These are phyloP conservation scores for Claviceps maximensis DNA, from an alignment of 2,329 filamentous ascomycete species.

Conservation along the genomic window DNA sequence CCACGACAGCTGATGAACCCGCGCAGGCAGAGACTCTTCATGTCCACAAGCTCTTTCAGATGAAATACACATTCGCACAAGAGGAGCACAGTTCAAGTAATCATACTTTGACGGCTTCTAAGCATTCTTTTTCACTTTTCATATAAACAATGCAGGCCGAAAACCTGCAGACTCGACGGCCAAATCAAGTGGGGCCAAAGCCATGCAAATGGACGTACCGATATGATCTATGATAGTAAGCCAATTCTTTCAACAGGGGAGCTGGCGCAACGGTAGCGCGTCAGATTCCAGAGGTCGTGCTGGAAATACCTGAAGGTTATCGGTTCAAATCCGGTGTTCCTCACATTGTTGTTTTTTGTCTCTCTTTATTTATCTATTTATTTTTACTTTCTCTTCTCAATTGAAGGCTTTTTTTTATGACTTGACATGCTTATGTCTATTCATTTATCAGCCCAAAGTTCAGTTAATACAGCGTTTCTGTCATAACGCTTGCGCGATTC, in stretches of 20 bases:
- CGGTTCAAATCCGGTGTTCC: conserved; percentile 9
- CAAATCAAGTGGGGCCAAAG: background rate
- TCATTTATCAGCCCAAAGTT: too few species aligned
- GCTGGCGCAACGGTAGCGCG: conserved; percentile 9
- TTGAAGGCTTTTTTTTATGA: too few species aligned
- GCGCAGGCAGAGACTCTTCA: too few species aligned
- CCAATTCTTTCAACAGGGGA: background rate
- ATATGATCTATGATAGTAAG: fast-evolving
- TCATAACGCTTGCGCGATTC: too few species aligned
- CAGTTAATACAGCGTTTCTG: too few species aligned
- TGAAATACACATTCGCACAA: background rate
- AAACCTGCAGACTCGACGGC: too few species aligned
- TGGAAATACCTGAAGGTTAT: conserved; percentile 5
- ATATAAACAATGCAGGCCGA: background rate
- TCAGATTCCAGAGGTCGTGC: conserved; percentile 1
- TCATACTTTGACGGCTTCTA: background rate
- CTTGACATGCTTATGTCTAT: too few species aligned
- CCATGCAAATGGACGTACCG: background rate
- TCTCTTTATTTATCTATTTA: background rate
- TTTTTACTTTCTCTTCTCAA: too few species aligned
- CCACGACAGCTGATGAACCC: too few species aligned
- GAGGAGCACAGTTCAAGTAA: background rate
- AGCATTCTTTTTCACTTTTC: background rate
- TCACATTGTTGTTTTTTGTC: background rate
- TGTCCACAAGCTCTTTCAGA: background rate